phyloP scores from a whole-genome alignment of 73 alveolate species.

The Paramecium sonneborni region DNA sequence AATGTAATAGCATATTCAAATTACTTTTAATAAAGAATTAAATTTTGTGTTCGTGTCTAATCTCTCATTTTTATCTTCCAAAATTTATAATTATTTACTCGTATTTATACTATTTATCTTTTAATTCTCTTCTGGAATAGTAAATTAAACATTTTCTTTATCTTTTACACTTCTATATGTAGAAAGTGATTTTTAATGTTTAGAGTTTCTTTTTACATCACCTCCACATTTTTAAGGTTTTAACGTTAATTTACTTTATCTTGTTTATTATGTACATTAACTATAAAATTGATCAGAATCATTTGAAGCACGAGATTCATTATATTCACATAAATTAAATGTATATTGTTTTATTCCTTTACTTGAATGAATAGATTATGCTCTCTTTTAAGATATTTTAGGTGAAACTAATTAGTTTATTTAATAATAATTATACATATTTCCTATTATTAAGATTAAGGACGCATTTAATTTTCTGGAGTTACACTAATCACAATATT shows the following conservation, averaged over 20 bases:
- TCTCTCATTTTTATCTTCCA: constrained; percentile 42
- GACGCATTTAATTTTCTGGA: not conserved
- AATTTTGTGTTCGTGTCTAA: not conserved
- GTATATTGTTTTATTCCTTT: constrained; percentile 22
- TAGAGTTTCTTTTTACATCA: not conserved
- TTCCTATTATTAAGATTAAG: constrained; percentile 1
- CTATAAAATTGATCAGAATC: constrained; percentile 17
- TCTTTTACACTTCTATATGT: not conserved
- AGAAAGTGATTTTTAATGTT: constrained; percentile 18
- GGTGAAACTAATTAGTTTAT: constrained; percentile 46
- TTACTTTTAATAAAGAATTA: constrained; percentile 21
- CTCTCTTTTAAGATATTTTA: not conserved
- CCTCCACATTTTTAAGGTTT: not conserved
- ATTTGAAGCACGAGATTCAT: constrained; percentile 1
- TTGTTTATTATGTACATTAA: not conserved
- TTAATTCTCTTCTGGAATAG: constrained; percentile 30
- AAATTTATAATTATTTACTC: not conserved
- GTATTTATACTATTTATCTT: not conserved
- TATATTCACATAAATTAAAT: constrained; percentile 32
- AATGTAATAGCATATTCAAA: not conserved
- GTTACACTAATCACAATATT: not conserved
- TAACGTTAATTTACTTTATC: not conserved
- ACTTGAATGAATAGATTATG: not conserved
- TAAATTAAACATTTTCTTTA: constrained; percentile 2
- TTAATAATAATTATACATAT: not conserved